A percentile compares a stretch with the other conserved stretches of the same genome.
Conservation (phyloP, 2,329 filamentous ascomycete species). For the Beauveria australis region DNA sequence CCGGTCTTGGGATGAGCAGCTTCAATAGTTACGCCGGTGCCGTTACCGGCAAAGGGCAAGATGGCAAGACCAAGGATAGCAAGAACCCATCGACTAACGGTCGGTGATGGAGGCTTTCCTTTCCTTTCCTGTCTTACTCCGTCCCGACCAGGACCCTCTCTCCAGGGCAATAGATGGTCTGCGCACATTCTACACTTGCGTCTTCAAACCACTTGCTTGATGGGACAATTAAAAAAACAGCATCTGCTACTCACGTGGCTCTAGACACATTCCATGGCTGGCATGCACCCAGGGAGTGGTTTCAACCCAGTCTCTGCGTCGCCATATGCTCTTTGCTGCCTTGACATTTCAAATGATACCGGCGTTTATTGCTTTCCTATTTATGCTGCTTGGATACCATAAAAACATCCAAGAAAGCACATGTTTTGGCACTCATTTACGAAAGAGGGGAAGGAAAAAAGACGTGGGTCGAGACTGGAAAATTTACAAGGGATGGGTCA, state of each 20-base stretch:
- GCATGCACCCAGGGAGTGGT: not conserved
- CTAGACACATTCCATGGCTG: not conserved
- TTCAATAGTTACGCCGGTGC: constrained; percentile 35
- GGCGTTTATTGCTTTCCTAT: constrained; percentile 1
- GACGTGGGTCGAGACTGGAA: not conserved
- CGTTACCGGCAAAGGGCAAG: constrained; percentile 21
- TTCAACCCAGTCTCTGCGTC: not conserved
- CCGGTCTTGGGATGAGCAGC: constrained; percentile 30
- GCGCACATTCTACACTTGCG: not conserved
- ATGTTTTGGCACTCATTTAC: not conserved
- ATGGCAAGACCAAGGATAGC: constrained; percentile 21
- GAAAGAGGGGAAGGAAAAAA: not conserved
- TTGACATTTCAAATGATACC: not conserved
- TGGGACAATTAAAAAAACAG: not conserved
- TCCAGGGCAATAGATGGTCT: not conserved
- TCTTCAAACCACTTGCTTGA: not conserved
- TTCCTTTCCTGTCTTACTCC: not conserved
- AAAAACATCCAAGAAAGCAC: not conserved
- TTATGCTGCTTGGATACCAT: not conserved
- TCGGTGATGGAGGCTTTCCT: constrained; percentile 17
- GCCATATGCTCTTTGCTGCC: not conserved
- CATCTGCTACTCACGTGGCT: not conserved
- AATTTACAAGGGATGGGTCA: not conserved
- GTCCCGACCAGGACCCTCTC: not conserved
- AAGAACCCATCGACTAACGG: constrained; percentile 20